A percentile compares a stretch with the other conserved stretches of the same genome.
Evolutionary conservation across 2,329 filamentous ascomycete species (phyloP).

Genomic region (Cyphellophora europaea): DNA sequence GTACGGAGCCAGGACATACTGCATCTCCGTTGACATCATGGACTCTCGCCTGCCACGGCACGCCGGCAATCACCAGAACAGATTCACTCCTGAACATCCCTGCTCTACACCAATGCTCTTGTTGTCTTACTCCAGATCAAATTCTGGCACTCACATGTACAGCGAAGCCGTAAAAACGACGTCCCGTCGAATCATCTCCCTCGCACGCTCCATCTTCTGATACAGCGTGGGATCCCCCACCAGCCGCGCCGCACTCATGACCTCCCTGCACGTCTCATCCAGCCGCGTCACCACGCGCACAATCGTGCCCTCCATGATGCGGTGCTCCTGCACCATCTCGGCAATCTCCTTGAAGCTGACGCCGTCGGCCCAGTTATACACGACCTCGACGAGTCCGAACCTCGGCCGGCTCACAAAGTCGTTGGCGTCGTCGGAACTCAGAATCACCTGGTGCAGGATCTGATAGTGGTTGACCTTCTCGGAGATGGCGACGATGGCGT

Average conservation of each 20-base stretch:
- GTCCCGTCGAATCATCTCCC: slow-evolving; percentile 96
- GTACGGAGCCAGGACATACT: no score
- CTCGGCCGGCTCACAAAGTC: slow-evolving; percentile 81
- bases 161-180: slow-evolving; percentile 82
- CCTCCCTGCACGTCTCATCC: slow-evolving; percentile 93
- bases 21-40: no score
- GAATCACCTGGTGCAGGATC: slow-evolving; percentile 82
- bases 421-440: slow-evolving; percentile 80
- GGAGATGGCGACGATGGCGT: slow-evolving; percentile 79
- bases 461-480: slow-evolving; percentile 90
- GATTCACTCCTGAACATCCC: no score
- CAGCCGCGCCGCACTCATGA: slow-evolving; percentile 92
- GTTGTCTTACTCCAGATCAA: no score
- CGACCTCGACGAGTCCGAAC: slow-evolving; percentile 93
- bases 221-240: slow-evolving; percentile 91
- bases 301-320: slow-evolving; percentile 95
- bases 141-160: slow-evolving; percentile 76
- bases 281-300: slow-evolving; percentile 87
- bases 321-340: slow-evolving; percentile 83
- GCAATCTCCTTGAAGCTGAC: slow-evolving; percentile 99
- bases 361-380: slow-evolving; percentile 95
- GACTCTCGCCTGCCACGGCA: no score
- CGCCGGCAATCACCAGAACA: no score
- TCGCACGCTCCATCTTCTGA: slow-evolving; percentile 91
- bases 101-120: no score